Base-by-base conservation (phyloP, 371 early-diverging fungal species). In the Funneliformis caledonium region DNA sequence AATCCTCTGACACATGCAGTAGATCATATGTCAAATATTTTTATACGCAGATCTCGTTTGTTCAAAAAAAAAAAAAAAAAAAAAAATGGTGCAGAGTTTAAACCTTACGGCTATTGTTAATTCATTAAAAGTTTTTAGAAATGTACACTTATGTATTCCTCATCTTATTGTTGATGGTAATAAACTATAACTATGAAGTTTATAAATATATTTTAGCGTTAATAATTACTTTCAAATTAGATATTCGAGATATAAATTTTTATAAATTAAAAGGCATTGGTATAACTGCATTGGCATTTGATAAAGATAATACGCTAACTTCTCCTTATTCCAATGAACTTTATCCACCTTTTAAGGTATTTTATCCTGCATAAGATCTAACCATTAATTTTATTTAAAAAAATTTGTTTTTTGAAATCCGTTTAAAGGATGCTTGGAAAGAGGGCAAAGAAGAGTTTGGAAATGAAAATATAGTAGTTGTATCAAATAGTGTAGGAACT, bases 401-500 rank as follows among this genome's bases (percentile, higher is more conserved):
- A 6, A 45, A 14, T 43, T 6, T 8, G 16, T 22, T 14, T 62
- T 60, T 37, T 26, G 26, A 26, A 42, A 43, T 48, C 2, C 16
- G 45, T 22, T 50, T 33, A 12, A 80, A 91, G 88, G 83, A 85
- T 33, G 90, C 94, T 0, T 97, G 96, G 96, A 62, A 83, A 12
- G 81, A 86, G 14, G 95, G 96, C 83, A 85, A 86, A 70, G 81
- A 85, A 0, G 84, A 84, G 1, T 97, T 96, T 84, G 90, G 91
- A 1, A 64, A 77, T 31, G 86, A 90, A 12, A 90, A 89, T 14
- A 82, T 97, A 9, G 84, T 91, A 0, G 92, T 98, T 67, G 93
- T 96, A n/a, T 97, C 97, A 79, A 98, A 98, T 84, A 97, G 97
- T 14, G 96, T 96, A 9, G 97, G 97, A n/a, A 95, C 94, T 0